Percentiles rank a stretch among this genome's conserved stretches.
phyloP scores from a whole-genome alignment of 441 rosid genomes.

The Populus hybrid region DNA sequence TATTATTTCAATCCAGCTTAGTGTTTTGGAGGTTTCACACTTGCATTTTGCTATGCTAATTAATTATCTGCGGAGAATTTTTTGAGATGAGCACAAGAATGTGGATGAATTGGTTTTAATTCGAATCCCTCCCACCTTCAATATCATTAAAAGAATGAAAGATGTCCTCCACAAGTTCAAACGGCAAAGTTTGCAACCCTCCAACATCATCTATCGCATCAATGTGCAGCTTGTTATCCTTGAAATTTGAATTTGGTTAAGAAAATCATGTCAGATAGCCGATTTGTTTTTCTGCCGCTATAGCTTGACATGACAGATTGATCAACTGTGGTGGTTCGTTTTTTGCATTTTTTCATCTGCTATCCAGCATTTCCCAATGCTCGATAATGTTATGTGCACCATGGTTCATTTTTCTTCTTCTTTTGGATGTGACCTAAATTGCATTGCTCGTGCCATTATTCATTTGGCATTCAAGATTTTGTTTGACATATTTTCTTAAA shows the following conservation, averaged over 20 bases:
- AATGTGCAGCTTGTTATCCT: neutral
- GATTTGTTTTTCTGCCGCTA: neutral
- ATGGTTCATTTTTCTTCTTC: neutral
- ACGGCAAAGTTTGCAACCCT: neutral
- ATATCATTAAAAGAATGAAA: neutral
- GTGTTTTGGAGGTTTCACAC: neutral
- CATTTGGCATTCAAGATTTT: slow-evolving; percentile 1
- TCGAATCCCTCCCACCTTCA: neutral
- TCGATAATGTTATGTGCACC: neutral
- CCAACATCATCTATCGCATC: neutral
- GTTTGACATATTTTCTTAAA: slow-evolving; percentile 18
- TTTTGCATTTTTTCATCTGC: neutral
- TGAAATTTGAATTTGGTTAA: neutral
- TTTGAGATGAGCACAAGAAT: neutral
- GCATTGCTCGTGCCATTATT: neutral
- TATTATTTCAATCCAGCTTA: too few relatives aligned
- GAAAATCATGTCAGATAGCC: neutral
- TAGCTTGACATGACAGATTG: neutral
- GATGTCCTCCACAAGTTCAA: neutral
- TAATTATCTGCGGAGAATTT: neutral
- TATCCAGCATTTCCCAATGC: neutral
- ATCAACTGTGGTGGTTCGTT: neutral
- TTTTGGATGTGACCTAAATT: neutral
- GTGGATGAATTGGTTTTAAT: neutral
- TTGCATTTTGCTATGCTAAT: neutral